Percentiles rank a stretch among this genome's conserved stretches.
Conservation (phyloP, 2,329 filamentous ascomycete genomes). For the Exophiala sp. region DNA sequence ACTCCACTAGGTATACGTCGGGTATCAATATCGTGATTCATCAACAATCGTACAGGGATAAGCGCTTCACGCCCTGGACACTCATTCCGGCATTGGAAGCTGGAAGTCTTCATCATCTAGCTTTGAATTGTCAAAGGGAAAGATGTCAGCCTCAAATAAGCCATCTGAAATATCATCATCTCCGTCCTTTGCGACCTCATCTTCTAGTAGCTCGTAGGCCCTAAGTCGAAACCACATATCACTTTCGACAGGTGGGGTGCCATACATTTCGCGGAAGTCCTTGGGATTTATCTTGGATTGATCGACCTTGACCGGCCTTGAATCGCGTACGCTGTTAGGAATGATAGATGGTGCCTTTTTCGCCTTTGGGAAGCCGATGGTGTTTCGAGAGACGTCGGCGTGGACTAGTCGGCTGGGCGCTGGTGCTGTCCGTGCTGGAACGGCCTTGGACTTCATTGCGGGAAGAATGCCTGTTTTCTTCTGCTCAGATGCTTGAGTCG, state of each 20-base stretch:
- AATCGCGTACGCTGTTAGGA: slow-evolving; percentile 13
- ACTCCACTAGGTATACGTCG: slow-evolving; percentile 2
- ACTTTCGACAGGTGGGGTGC: slow-evolving; percentile 40
- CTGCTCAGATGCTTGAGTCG: slow-evolving; percentile 37
- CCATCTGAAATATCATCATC: slow-evolving; percentile 31
- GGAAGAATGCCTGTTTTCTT: slow-evolving; percentile 38
- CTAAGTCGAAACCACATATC: slow-evolving; percentile 44
- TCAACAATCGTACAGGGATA: slow-evolving; percentile 8
- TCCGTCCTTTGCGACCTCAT: slow-evolving; percentile 27
- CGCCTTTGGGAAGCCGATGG: slow-evolving; percentile 80
- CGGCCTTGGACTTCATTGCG: slow-evolving; percentile 3
- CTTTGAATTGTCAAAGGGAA: slow-evolving; percentile 29
- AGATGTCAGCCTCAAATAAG: slow-evolving; percentile 25
- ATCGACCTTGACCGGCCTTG: slow-evolving; percentile 24
- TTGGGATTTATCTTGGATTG: slow-evolving; percentile 37
- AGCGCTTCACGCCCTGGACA: not conserved
- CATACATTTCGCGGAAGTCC: slow-evolving; percentile 43
- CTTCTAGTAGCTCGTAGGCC: slow-evolving; percentile 37
- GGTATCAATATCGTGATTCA: slow-evolving; percentile 24
- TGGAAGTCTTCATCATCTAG: slow-evolving; percentile 28
- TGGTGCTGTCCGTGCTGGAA: slow-evolving; percentile 44
- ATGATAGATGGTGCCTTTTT: slow-evolving; percentile 50
- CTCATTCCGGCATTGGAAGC: slow-evolving; percentile 23
- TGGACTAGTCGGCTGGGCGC: slow-evolving; percentile 58
- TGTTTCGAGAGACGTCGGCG: slow-evolving; percentile 69